Percentiles rank a stretch among this genome's conserved stretches.
Evolutionary conservation across 164 flowering plant genomes (phyloP).

Genomic region (Nymphaea colorata): DNA sequence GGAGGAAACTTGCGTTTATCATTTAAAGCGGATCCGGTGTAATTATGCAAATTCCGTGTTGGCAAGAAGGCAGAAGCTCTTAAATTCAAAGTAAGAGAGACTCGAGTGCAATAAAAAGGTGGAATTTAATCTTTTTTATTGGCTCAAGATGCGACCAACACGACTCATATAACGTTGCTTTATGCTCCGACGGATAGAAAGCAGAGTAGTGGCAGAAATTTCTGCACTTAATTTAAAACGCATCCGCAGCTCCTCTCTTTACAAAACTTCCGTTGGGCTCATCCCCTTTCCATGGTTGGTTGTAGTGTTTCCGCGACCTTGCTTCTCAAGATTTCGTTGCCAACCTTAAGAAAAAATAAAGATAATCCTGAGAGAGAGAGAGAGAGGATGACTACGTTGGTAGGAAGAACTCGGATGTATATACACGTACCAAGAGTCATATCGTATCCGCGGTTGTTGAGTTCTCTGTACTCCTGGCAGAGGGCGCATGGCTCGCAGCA

Average conservation of each 20-base stretch:
- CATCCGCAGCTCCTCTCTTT: too few relatives aligned
- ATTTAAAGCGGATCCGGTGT: too few relatives aligned
- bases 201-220: background rate
- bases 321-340: background rate
- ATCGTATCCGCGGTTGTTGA: conserved; percentile 33
- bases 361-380: background rate
- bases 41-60: too few relatives aligned
- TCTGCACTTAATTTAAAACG: too few relatives aligned
- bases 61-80: too few relatives aligned
- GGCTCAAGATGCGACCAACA: too few relatives aligned
- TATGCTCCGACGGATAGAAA: background rate
- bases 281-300: background rate
- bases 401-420: background rate
- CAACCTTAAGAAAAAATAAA: background rate
- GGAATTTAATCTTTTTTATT: too few relatives aligned
- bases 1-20: too few relatives aligned
- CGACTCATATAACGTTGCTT: background rate
- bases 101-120: too few relatives aligned
- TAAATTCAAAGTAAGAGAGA: too few relatives aligned
- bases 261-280: background rate
- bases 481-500: conserved; percentile 41
- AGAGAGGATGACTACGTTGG: too few relatives aligned
- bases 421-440: conserved; percentile 11
- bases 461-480: conserved; percentile 49
- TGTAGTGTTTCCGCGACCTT: background rate